These are phyloP conservation scores for Chenopodium album DNA, from an alignment of 148 eudicot genomes.

Conservation along the genomic window DNA sequence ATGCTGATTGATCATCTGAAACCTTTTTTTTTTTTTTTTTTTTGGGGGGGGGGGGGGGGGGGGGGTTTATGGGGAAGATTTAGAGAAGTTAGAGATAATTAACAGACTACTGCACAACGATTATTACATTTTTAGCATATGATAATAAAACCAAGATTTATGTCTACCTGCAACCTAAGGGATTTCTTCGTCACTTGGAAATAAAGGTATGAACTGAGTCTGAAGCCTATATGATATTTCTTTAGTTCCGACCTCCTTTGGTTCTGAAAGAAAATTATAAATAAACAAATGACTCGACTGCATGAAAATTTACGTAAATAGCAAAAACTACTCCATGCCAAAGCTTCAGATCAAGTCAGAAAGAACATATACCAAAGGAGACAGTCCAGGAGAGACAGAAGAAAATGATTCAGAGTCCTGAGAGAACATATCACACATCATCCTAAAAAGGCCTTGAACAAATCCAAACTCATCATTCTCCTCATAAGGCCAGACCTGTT, in stretches of 20 bases:
- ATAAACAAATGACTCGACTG: neutral
- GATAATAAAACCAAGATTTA: neutral
- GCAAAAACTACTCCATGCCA: neutral
- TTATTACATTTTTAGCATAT: neutral
- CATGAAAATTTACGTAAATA: neutral
- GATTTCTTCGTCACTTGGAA: slow-evolving; percentile 78
- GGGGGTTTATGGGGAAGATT: neutral
- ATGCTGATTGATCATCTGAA: slow-evolving; percentile 45
- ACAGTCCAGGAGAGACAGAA: slow-evolving; percentile 32
- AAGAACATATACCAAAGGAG: slow-evolving; percentile 49
- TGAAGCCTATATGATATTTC: slow-evolving; percentile 70
- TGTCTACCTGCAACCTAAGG: slow-evolving; percentile 66
- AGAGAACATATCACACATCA: slow-evolving; percentile 74
- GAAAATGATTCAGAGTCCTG: slow-evolving; percentile 50
- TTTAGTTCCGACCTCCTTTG: slow-evolving; percentile 68
- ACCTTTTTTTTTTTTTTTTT: slow-evolving; percentile 37
- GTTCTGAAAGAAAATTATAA: slow-evolving; percentile 39
- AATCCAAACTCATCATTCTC: slow-evolving; percentile 83
- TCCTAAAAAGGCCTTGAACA: slow-evolving; percentile 81
- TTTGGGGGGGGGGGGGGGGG: neutral
- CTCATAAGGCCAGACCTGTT: slow-evolving; percentile 94
- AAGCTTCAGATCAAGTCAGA: slow-evolving; percentile 10
- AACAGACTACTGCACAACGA: neutral
- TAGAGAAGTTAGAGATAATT: neutral
- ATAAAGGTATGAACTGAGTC: slow-evolving; percentile 88